These are phyloP conservation scores for Linum lewisii DNA, from an alignment of 345 rosid genomes.

Conservation along the genomic window DNA sequence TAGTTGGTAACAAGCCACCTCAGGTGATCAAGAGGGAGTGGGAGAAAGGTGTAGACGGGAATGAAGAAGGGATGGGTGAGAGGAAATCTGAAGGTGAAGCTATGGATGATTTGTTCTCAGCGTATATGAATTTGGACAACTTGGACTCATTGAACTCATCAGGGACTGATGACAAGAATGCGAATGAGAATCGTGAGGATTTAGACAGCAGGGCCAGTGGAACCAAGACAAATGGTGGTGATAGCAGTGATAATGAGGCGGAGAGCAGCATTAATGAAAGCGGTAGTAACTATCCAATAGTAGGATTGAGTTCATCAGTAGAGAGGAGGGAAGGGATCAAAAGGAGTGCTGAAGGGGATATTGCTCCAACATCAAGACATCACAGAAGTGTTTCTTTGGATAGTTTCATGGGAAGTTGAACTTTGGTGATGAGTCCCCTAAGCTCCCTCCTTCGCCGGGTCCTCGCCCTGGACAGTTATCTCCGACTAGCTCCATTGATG, in stretches of 20 bases:
- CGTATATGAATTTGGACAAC: slow-evolving; percentile 87
- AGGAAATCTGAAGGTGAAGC: slow-evolving; percentile 68
- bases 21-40: slow-evolving; percentile 47
- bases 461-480: slow-evolving; percentile 56
- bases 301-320: slow-evolving; percentile 30
- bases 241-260: slow-evolving; percentile 86
- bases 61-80: slow-evolving; percentile 59
- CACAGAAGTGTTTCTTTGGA: slow-evolving; percentile 91
- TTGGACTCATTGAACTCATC: slow-evolving; percentile 78
- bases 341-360: slow-evolving; percentile 70
- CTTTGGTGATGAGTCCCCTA: slow-evolving; percentile 66
- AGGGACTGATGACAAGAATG: slow-evolving; percentile 59
- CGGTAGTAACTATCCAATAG: slow-evolving; percentile 30
- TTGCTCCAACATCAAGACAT: slow-evolving; percentile 64
- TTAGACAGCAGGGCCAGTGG: slow-evolving; percentile 90
- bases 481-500: slow-evolving; percentile 55
- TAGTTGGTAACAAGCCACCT: slow-evolving; percentile 19
- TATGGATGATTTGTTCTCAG: slow-evolving; percentile 85
- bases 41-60: slow-evolving; percentile 39
- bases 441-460: slow-evolving; percentile 75
- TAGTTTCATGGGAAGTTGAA: slow-evolving; percentile 80
- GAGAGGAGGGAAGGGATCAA: slow-evolving; percentile 71
- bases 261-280: slow-evolving; percentile 80
- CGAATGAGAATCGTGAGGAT: slow-evolving; percentile 66
- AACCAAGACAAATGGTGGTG: slow-evolving; percentile 71